A percentile compares a stretch with the other conserved stretches of the same genome.
These are phyloP conservation scores for Trichoderma endophyticum DNA, from an alignment of 2,329 filamentous ascomycete genomes.

Conservation along the genomic window DNA sequence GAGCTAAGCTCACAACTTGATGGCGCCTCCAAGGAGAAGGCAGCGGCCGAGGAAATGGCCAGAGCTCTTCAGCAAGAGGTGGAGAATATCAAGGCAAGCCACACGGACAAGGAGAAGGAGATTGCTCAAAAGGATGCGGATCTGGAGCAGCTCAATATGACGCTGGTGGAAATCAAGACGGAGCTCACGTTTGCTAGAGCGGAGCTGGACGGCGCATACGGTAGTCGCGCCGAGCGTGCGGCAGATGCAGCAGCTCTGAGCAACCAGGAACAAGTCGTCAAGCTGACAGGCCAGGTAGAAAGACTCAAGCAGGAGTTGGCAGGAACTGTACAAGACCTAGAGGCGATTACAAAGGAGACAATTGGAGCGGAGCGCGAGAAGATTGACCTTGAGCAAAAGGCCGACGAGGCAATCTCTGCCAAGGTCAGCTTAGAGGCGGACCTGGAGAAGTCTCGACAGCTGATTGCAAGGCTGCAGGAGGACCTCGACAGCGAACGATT, in stretches of 20 bases:
- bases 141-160: slow-evolving; percentile 48
- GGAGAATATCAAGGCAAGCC: slow-evolving; percentile 20
- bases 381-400: slow-evolving; percentile 41
- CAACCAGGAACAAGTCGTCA: slow-evolving; percentile 43
- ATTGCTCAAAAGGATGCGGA: slow-evolving; percentile 49
- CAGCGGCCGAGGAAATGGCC: slow-evolving; percentile 29
- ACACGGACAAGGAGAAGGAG: slow-evolving; percentile 40
- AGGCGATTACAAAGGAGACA: slow-evolving; percentile 52
- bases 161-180: slow-evolving; percentile 58
- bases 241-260: slow-evolving; percentile 56
- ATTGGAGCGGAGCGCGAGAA: slow-evolving; percentile 51
- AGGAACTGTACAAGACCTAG: slow-evolving; percentile 49
- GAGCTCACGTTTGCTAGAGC: slow-evolving; percentile 59
- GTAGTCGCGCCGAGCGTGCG: slow-evolving; percentile 56
- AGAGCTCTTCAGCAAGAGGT: slow-evolving; percentile 28
- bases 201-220: slow-evolving; percentile 61
- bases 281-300: slow-evolving; percentile 47
- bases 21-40: slow-evolving; percentile 28
- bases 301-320: slow-evolving; percentile 50
- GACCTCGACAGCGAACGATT: slow-evolving; percentile 51
- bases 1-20: slow-evolving; percentile 34
- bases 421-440: slow-evolving; percentile 42
- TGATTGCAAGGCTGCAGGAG: slow-evolving; percentile 45
- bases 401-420: slow-evolving; percentile 30
- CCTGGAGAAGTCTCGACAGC: slow-evolving; percentile 35